phyloP scores from a whole-genome alignment of 2,329 filamentous ascomycete genomes.

The Myriosclerotinia curreyana region DNA sequence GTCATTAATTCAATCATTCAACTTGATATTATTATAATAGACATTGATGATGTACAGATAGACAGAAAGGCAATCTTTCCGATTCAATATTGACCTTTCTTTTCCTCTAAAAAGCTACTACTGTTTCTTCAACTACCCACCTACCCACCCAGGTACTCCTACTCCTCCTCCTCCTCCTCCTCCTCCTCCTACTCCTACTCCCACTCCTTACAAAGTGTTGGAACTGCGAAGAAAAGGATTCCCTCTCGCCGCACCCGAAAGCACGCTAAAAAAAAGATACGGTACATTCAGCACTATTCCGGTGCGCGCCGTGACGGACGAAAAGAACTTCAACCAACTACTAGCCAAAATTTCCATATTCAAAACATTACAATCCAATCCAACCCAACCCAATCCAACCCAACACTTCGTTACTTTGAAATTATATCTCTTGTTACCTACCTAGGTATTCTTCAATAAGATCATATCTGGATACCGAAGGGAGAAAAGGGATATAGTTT shows the following conservation, averaged over 20 bases:
- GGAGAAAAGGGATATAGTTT: neutral
- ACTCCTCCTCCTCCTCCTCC: too few relatives aligned
- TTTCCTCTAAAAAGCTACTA: too few relatives aligned
- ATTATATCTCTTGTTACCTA: neutral
- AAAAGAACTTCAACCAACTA: conserved; percentile 12
- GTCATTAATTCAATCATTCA: neutral
- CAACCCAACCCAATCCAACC: neutral
- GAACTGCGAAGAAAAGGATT: conserved; percentile 9
- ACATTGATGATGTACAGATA: neutral
- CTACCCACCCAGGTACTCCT: neutral
- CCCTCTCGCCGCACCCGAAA: conserved; percentile 17
- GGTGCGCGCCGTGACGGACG: conserved; percentile 7
- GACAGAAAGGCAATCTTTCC: neutral
- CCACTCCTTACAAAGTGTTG: conserved; percentile 2
- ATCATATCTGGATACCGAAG: neutral
- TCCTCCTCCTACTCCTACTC: too few relatives aligned
- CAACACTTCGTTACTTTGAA: neutral
- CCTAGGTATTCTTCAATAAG: neutral
- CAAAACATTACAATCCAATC: conserved; percentile 6
- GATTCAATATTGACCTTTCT: neutral
- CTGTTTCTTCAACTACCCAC: too few relatives aligned
- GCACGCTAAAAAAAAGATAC: conserved; percentile 20
- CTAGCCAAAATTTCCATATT: neutral
- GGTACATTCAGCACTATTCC: conserved; percentile 15
- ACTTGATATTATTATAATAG: neutral